phyloP scores from a whole-genome alignment of 768 basidiomycete genomes.

The Auricularia heimuer region DNA sequence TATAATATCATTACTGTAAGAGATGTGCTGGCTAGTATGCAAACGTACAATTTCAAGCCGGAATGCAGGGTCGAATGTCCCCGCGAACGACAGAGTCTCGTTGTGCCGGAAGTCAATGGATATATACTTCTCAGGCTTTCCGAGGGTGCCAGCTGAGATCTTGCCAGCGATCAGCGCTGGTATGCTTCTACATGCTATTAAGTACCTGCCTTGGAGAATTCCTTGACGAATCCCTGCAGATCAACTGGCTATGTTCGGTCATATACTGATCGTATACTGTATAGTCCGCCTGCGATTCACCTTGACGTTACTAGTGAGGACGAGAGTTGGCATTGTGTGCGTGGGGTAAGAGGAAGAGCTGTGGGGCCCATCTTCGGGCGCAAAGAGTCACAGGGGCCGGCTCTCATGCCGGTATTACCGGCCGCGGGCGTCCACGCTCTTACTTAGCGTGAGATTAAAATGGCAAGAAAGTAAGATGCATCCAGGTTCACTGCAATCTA shows the following conservation, averaged over 20 bases:
- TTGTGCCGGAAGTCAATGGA: slow-evolving; percentile 46
- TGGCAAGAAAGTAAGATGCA: no score
- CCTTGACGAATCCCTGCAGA: slow-evolving; percentile 29
- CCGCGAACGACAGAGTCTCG: slow-evolving; percentile 51
- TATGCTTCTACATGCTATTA: background rate
- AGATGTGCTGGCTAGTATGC: background rate
- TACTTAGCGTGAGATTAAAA: no score
- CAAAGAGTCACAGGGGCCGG: no score
- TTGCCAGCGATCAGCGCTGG: background rate
- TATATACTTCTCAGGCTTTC: slow-evolving; percentile 47
- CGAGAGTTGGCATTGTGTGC: slow-evolving; percentile 27
- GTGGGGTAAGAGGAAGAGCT: no score
- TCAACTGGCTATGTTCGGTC: slow-evolving; percentile 15
- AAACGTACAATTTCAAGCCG: slow-evolving; percentile 45
- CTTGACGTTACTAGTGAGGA: slow-evolving; percentile 31
- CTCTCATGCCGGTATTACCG: no score
- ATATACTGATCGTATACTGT: background rate
- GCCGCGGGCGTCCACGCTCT: no score
- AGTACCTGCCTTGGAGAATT: slow-evolving; percentile 46
- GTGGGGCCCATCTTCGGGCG: no score
- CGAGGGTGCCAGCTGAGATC: slow-evolving; percentile 42
- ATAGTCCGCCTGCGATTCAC: slow-evolving; percentile 12
- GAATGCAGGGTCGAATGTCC: slow-evolving; percentile 59
- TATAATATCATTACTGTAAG: background rate
- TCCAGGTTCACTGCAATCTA: no score